Percentiles rank a stretch among this genome's conserved stretches.
Evolutionary conservation across 352 stramenopile species (phyloP).

Genomic region (Peronospora destructor): DNA sequence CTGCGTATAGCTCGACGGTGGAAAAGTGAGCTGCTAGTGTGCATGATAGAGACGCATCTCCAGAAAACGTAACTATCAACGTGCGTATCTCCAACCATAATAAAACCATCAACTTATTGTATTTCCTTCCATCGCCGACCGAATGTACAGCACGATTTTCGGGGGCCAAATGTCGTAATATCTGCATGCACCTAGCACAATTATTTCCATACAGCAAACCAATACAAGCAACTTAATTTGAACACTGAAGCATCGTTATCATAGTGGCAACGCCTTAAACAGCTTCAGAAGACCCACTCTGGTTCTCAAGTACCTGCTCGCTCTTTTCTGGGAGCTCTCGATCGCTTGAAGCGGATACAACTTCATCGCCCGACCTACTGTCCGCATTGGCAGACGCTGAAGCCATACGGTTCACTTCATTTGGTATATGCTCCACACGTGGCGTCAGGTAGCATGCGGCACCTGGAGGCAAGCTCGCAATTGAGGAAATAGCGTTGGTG

Average conservation of each 20-base stretch:
- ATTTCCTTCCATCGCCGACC: too few species aligned
- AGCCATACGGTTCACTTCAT: constrained; percentile 10
- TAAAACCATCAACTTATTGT: too few species aligned
- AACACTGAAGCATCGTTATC: background rate
- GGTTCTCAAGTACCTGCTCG: constrained; percentile 15
- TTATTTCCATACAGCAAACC: background rate
- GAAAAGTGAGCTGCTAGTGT: too few species aligned
- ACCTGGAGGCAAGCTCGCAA: constrained; percentile 24
- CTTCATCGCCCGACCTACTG: constrained; percentile 19
- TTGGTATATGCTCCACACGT: constrained; percentile 18
- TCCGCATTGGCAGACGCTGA: constrained; percentile 12
- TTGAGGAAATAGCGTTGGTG: constrained; percentile 16
- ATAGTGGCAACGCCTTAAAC: constrained; percentile 13
- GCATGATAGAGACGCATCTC: constrained; percentile 13
- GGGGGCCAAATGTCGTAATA: too few species aligned
- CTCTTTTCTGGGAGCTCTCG: constrained; percentile 17
- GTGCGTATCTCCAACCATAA: background rate
- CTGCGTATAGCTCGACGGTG: too few species aligned
- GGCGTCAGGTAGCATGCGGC: constrained; percentile 30
- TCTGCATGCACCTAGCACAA: background rate
- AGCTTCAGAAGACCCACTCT: constrained; percentile 26
- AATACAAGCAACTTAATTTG: background rate
- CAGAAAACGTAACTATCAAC: background rate
- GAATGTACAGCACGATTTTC: too few species aligned
- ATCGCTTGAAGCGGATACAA: constrained; percentile 7